These are phyloP conservation scores for Chytriomyces confervae DNA, from an alignment of 192 early-diverging fungal genomes.

Conservation along the genomic window DNA sequence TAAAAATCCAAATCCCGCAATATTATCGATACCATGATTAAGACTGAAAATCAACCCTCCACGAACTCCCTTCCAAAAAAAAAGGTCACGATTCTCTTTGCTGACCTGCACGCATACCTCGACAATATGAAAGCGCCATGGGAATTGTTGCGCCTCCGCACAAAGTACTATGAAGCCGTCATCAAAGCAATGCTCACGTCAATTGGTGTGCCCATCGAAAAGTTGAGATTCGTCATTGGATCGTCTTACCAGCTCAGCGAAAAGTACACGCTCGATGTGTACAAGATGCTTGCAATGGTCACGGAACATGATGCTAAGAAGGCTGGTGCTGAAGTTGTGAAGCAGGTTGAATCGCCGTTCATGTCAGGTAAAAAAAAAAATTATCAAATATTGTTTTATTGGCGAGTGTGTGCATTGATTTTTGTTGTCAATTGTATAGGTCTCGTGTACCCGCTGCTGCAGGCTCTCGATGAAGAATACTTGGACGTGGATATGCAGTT, in stretches of 20 bases:
- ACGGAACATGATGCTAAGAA: conserved; percentile 97
- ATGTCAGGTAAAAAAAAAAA: conserved; percentile 74
- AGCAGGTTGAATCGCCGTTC: conserved; percentile 87
- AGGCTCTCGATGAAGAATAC: conserved; percentile 98
- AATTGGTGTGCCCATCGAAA: conserved; percentile 93
- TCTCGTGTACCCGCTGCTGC: conserved; percentile 96
- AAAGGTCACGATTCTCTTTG: conserved; percentile 87
- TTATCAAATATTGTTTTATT: not conserved
- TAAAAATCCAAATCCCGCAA: conserved; percentile 42
- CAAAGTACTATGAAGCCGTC: conserved; percentile 90
- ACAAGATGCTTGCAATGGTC: conserved; percentile 80
- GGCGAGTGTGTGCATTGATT: not conserved
- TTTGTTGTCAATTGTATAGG: not conserved
- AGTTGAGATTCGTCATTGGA: conserved; percentile 90
- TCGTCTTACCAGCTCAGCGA: conserved; percentile 86
- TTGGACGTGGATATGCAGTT: conserved; percentile 90
- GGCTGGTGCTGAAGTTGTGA: conserved; percentile 98
- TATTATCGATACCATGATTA: not conserved
- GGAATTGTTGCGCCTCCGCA: conserved; percentile 84
- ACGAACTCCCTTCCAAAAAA: not conserved
- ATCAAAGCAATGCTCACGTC: conserved; percentile 90
- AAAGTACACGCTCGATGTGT: conserved; percentile 92
- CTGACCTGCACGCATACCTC: conserved; percentile 96
- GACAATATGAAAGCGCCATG: conserved; percentile 98
- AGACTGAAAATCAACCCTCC: not conserved